These are phyloP conservation scores for Apophysomyces sp. DNA, from an alignment of 371 early-diverging fungal species.

Conservation along the genomic window DNA sequence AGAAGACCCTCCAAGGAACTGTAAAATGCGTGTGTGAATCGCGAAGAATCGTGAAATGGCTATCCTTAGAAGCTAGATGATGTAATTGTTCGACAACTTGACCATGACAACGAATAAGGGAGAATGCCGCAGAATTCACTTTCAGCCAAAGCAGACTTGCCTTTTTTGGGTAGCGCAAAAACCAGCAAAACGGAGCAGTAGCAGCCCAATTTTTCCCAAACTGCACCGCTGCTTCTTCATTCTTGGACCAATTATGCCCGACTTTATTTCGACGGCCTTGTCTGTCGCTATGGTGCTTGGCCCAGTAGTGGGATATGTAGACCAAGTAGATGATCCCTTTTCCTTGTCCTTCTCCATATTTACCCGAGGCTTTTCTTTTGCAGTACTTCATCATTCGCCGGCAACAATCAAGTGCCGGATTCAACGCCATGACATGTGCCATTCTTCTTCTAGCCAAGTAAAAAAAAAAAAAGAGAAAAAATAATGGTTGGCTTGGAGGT, in stretches of 20 bases:
- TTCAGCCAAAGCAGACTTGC: too few species aligned
- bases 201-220: background rate
- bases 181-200: too few species aligned
- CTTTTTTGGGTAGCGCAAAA: too few species aligned
- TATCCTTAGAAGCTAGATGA: too few species aligned
- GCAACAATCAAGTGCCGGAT: constrained; percentile 33
- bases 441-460: constrained; percentile 39
- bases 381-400: constrained; percentile 23
- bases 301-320: constrained; percentile 36
- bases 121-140: too few species aligned
- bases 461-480: background rate
- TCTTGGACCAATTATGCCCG: constrained; percentile 14
- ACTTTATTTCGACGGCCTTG: constrained; percentile 10
- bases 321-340: constrained; percentile 21
- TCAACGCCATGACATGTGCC: constrained; percentile 36
- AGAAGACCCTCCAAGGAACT: too few species aligned
- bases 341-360: background rate
- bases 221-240: background rate
- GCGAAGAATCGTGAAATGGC: too few species aligned
- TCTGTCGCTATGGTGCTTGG: constrained; percentile 34
- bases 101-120: too few species aligned
- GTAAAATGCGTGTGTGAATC: too few species aligned
- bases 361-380: background rate
- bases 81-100: too few species aligned
- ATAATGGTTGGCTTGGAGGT: background rate